These are phyloP conservation scores for Cryptococcus sp. DNA, from an alignment of 1,284 basidiomycete genomes.

Conservation along the genomic window DNA sequence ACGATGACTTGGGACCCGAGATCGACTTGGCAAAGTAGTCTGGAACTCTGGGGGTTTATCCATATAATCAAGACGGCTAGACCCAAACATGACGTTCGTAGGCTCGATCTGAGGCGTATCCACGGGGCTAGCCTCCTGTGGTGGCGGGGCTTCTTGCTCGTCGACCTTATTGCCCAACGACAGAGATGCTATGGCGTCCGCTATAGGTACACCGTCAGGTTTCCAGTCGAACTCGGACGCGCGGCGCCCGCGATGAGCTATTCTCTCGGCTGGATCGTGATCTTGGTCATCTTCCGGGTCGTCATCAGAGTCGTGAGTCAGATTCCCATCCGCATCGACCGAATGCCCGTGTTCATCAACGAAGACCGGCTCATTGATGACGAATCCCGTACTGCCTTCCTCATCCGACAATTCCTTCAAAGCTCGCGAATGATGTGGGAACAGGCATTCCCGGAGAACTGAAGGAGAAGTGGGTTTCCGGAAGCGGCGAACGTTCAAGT, in stretches of 20 bases:
- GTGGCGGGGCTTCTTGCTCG: not conserved
- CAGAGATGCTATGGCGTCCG: constrained; percentile 43
- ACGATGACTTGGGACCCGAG: too few species aligned
- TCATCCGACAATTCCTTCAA: constrained; percentile 2
- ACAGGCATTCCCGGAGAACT: constrained; percentile 35
- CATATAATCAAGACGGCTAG: too few species aligned
- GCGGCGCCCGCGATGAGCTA: constrained; percentile 2
- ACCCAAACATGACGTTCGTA: too few species aligned
- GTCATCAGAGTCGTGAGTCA: not conserved
- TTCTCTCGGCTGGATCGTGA: constrained; percentile 8
- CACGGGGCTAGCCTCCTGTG: constrained; percentile 1
- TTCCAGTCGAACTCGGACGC: constrained; percentile 20
- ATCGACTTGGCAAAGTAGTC: not conserved
- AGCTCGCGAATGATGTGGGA: constrained; percentile 24
- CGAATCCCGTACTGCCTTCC: not conserved
- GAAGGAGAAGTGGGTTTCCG: constrained; percentile 42
- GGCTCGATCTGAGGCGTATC: not conserved
- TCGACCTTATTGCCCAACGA: constrained; percentile 44
- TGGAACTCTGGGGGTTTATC: not conserved
- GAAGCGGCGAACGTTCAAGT: constrained; percentile 30
- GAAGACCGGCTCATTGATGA: constrained; percentile 14
- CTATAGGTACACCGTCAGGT: constrained; percentile 30
- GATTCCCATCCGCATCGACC: not conserved
- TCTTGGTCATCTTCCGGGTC: not conserved
- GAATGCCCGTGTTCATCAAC: constrained; percentile 15